Conservation (phyloP, 2,329 filamentous ascomycete species). For the Pezicula neosporulosa region DNA sequence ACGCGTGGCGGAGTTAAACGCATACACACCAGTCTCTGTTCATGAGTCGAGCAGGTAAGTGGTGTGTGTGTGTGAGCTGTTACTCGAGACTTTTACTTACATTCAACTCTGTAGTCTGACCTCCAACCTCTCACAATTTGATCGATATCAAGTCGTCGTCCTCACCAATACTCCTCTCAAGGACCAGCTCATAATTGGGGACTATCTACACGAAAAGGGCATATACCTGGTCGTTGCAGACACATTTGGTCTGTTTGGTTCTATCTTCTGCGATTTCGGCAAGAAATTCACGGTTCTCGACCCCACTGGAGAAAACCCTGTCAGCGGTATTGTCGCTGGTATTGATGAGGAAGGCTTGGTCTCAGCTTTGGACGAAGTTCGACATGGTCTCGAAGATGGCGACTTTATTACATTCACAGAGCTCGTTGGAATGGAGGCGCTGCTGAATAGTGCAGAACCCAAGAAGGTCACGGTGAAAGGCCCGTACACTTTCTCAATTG, state of each 20-base stretch:
- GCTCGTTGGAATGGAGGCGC: slow-evolving; percentile 82
- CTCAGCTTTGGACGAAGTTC: slow-evolving; percentile 88
- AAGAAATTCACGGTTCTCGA: slow-evolving; percentile 90
- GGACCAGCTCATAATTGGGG: slow-evolving; percentile 78
- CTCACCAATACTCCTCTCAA: slow-evolving; percentile 80
- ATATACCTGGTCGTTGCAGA: slow-evolving; percentile 88
- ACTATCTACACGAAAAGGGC: slow-evolving; percentile 91
- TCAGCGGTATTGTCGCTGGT: slow-evolving; percentile 83
- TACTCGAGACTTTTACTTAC: slow-evolving; percentile 11
- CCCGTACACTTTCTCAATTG: slow-evolving; percentile 96
- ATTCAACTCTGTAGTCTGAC: slow-evolving; percentile 52
- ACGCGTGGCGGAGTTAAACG: slow-evolving; percentile 89
- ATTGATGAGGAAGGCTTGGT: slow-evolving; percentile 90
- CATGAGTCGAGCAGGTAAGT: slow-evolving; percentile 57
- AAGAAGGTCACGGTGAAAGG: slow-evolving; percentile 92
- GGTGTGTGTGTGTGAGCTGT: background rate
- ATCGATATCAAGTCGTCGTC: slow-evolving; percentile 90
- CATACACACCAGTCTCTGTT: slow-evolving; percentile 86
- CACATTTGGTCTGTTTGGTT: slow-evolving; percentile 90
- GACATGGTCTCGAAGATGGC: slow-evolving; percentile 93
- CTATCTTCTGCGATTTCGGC: slow-evolving; percentile 96
- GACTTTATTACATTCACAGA: slow-evolving; percentile 96
- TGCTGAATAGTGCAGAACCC: slow-evolving; percentile 81
- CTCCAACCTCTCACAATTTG: slow-evolving; percentile 74
- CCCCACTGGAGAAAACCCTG: slow-evolving; percentile 82